phyloP scores from a whole-genome alignment of 2,329 filamentous ascomycete genomes.

The Sporothrix curviconia region DNA sequence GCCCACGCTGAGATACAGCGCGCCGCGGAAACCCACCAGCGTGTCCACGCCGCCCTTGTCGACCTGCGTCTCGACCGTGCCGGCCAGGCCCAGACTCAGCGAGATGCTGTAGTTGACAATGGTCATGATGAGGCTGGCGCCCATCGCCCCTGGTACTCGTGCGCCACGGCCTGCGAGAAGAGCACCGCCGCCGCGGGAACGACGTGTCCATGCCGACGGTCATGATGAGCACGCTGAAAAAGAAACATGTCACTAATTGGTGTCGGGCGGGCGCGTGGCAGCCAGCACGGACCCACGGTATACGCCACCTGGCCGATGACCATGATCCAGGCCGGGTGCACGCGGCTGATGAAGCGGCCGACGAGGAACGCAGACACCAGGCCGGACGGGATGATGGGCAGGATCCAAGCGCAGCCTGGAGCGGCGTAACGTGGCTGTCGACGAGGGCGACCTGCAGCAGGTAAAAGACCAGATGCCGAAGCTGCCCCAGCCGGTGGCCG shows the following conservation, averaged over 20 bases:
- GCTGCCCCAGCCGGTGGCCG: conserved; percentile 18
- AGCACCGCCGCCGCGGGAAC: conserved; percentile 55
- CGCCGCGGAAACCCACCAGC: conserved; percentile 31
- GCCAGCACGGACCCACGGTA: conserved; percentile 34
- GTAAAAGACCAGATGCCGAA: conserved; percentile 21
- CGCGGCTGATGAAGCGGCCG: conserved; percentile 34
- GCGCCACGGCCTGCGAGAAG: conserved; percentile 45
- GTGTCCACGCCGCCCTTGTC: conserved; percentile 22
- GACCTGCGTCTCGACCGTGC: conserved; percentile 49
- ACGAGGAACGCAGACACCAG: conserved; percentile 30
- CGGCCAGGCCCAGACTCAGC: conserved; percentile 58
- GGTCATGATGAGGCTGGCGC: conserved; percentile 51
- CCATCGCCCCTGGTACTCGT: conserved; percentile 41
- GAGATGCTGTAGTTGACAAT: conserved; percentile 64
- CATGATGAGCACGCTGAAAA: conserved; percentile 51
- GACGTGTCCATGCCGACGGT: conserved; percentile 60
- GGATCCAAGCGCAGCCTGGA: conserved; percentile 34
- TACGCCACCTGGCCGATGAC: conserved; percentile 37
- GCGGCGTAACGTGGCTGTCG: conserved; percentile 34
- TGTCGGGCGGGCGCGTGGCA: conserved; percentile 42
- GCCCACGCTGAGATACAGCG: conserved; percentile 34
- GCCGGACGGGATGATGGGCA: conserved; percentile 41
- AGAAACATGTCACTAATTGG: conserved; percentile 58
- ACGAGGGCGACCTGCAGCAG: conserved; percentile 25
- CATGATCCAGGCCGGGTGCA: conserved; percentile 36